Conservation (phyloP, 345 rosid species). For the Salix udensis region DNA sequence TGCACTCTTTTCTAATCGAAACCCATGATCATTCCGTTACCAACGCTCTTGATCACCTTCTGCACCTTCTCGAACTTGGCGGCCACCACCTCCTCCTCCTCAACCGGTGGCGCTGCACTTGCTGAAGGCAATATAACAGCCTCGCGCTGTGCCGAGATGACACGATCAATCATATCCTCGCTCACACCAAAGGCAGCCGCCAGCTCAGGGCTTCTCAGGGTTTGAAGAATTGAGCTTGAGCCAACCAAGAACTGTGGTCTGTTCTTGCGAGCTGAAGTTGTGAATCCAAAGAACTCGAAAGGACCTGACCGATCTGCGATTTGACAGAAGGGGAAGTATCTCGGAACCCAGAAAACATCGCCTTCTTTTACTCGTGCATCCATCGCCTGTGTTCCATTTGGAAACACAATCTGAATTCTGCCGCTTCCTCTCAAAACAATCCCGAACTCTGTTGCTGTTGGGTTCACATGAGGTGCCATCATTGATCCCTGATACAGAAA, state of each 20-base stretch:
- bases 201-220: constrained; percentile 42
- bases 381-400: constrained; percentile 73
- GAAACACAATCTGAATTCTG: constrained; percentile 61
- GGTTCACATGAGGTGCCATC: constrained; percentile 95
- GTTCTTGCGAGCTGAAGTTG: constrained; percentile 70
- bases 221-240: constrained; percentile 47
- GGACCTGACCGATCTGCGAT: constrained; percentile 59
- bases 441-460: constrained; percentile 81
- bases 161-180: constrained; percentile 30
- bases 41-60: constrained; percentile 19
- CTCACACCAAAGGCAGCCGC: constrained; percentile 58
- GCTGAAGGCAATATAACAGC: constrained; percentile 65
- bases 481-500: constrained; percentile 58
- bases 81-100: not conserved
- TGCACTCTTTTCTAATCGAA: constrained; percentile 11
- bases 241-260: constrained; percentile 82
- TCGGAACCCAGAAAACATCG: constrained; percentile 75
- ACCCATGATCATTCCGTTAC: constrained; percentile 26
- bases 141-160: constrained; percentile 49
- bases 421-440: constrained; percentile 63
- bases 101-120: constrained; percentile 43
- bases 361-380: constrained; percentile 51
- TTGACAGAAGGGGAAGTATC: constrained; percentile 84
- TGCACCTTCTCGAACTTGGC: constrained; percentile 2
- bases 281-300: constrained; percentile 77